A percentile compares a stretch with the other conserved stretches of the same genome.
Evolutionary conservation across 1,284 basidiomycete species (phyloP).

Genomic region (Mixia osmundae): DNA sequence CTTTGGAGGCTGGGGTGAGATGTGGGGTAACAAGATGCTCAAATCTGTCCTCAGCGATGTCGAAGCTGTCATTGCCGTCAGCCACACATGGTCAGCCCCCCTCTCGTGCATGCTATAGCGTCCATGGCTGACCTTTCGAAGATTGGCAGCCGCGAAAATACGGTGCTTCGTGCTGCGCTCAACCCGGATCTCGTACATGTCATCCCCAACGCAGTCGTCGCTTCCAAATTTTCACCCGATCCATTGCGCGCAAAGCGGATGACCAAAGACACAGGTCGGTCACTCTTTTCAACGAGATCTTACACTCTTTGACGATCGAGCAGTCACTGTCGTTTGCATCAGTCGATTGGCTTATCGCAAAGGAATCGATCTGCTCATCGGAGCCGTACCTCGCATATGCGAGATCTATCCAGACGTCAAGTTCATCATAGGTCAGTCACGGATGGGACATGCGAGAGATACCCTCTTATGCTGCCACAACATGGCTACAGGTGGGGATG

Average conservation of each 20-base stretch:
- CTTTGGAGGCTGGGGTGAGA: constrained; percentile 84
- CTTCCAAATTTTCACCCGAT: constrained; percentile 57
- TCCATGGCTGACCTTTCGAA: neutral
- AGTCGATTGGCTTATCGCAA: constrained; percentile 90
- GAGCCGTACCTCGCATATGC: constrained; percentile 75
- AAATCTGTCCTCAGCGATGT: constrained; percentile 66
- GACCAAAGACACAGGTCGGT: constrained; percentile 35
- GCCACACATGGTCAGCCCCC: constrained; percentile 60
- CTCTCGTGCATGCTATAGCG: neutral
- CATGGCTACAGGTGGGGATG: constrained; percentile 44
- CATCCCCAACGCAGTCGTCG: constrained; percentile 82
- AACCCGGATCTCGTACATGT: constrained; percentile 52
- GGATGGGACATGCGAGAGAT: neutral
- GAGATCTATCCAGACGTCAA: constrained; percentile 54
- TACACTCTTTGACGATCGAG: neutral
- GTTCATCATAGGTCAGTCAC: constrained; percentile 53
- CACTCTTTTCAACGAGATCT: neutral
- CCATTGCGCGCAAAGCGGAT: constrained; percentile 9
- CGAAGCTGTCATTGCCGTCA: constrained; percentile 85
- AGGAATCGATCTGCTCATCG: constrained; percentile 84
- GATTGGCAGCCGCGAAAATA: constrained; percentile 48
- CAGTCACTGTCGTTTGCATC: constrained; percentile 83
- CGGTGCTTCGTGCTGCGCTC: constrained; percentile 61
- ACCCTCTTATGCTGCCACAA: neutral
- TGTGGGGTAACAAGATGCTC: constrained; percentile 87